These are phyloP conservation scores for Phaeosphaeriaceae sp. DNA, from an alignment of 2,329 filamentous ascomycete genomes.

Conservation along the genomic window DNA sequence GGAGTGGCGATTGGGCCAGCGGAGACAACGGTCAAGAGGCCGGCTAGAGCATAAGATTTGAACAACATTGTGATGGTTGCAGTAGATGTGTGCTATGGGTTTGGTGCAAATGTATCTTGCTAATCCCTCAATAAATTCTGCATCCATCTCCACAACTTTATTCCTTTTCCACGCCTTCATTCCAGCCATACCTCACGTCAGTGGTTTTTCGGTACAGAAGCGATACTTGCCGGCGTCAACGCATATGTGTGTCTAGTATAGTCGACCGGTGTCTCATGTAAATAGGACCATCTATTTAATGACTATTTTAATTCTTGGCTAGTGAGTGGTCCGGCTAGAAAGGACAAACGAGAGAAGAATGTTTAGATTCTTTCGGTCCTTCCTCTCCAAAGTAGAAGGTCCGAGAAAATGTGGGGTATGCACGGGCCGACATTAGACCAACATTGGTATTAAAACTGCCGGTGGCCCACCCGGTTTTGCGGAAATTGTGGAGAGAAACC, in stretches of 20 bases:
- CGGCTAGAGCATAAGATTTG: not conserved
- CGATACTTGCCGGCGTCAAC: too few relatives aligned
- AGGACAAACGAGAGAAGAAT: not conserved
- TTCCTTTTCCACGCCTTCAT: too few relatives aligned
- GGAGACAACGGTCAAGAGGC: slow-evolving; percentile 1
- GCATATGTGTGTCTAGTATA: not conserved
- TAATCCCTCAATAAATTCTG: not conserved
- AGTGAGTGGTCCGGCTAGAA: not conserved
- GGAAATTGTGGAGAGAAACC: not conserved
- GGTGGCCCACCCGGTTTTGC: not conserved
- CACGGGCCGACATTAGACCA: not conserved
- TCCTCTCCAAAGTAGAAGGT: not conserved
- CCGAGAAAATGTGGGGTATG: not conserved
- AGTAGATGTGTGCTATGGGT: not conserved
- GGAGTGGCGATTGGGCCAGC: slow-evolving; percentile 1
- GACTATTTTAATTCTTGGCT: not conserved
- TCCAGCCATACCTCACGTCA: too few relatives aligned
- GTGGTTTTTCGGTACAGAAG: too few relatives aligned
- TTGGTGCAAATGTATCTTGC: not conserved
- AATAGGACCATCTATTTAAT: not conserved
- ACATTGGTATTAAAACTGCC: not conserved
- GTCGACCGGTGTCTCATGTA: too few relatives aligned
- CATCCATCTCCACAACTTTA: not conserved
- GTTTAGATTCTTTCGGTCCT: not conserved
- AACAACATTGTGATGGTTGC: slow-evolving; percentile 8